Conservation (phyloP, 805 yeast species). For the Wickerhamomyces ciferrii region DNA sequence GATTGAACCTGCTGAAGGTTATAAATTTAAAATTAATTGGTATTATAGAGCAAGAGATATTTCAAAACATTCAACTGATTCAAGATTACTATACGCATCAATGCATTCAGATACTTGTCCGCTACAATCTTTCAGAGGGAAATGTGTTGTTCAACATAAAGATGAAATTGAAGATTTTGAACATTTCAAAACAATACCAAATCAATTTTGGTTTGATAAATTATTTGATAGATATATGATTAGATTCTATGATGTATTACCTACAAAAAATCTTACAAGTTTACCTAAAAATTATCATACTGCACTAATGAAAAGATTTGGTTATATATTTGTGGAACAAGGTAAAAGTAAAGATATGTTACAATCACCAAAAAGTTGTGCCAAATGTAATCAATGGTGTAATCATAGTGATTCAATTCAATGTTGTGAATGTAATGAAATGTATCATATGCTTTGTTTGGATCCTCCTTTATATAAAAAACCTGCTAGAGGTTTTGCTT, state of each 20-base stretch:
- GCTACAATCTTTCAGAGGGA: constrained; percentile 66
- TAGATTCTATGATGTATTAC: constrained; percentile 72
- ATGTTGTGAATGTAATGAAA: constrained; percentile 71
- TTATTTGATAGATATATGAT: constrained; percentile 83
- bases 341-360: constrained; percentile 60
- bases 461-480: constrained; percentile 78
- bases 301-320: constrained; percentile 63
- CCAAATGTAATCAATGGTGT: constrained; percentile 83
- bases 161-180: constrained; percentile 53
- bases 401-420: constrained; percentile 62
- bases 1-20: constrained; percentile 45
- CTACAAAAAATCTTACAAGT: constrained; percentile 52
- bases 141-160: constrained; percentile 62
- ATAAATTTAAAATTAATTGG: constrained; percentile 77
- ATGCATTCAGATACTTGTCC: constrained; percentile 87
- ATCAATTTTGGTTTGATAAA: constrained; percentile 78
- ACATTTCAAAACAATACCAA: constrained; percentile 50
- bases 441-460: constrained; percentile 77
- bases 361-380: constrained; percentile 64
- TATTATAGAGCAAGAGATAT: constrained; percentile 86
- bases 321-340: constrained; percentile 68
- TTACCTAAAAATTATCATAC: constrained; percentile 54
- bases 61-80: constrained; percentile 57
- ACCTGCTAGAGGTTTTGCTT: constrained; percentile 83
- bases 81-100: constrained; percentile 76